A percentile compares a stretch with the other conserved stretches of the same genome.
phyloP scores from a whole-genome alignment of 257 asterid species.

The Solanum ossicruentum region DNA sequence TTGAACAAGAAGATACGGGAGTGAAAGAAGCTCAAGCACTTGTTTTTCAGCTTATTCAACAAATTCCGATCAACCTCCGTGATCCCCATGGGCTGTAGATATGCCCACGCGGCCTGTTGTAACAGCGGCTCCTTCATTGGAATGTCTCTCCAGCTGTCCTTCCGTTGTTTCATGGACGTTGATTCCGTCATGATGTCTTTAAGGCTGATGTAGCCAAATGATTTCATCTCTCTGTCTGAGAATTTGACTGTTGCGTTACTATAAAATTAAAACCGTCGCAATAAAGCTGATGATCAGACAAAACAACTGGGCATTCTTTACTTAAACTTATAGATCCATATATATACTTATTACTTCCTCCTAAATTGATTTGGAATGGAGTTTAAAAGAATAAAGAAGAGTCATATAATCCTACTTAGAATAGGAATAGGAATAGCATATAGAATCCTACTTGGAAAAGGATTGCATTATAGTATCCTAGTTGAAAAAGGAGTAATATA shows the following conservation, averaged over 20 bases:
- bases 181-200: conserved; percentile 43
- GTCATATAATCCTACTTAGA: too few relatives aligned
- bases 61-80: conserved; percentile 11
- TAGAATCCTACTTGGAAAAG: too few relatives aligned
- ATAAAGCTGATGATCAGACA: too few relatives aligned
- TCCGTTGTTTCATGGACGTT: conserved; percentile 8
- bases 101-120: conserved; percentile 91
- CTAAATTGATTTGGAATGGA: too few relatives aligned
- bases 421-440: too few relatives aligned
- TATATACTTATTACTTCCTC: too few relatives aligned
- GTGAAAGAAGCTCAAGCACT: conserved; percentile 7
- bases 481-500: too few relatives aligned
- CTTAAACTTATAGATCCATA: too few relatives aligned
- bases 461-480: too few relatives aligned
- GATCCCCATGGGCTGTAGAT: conserved; percentile 12
- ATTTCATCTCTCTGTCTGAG: conserved; percentile 12
- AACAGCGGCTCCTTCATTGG: conserved; percentile 70
- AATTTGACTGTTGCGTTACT: neutral
- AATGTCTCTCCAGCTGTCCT: conserved; percentile 57
- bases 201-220: conserved; percentile 40
- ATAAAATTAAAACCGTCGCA: too few relatives aligned
- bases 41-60: conserved; percentile 5
- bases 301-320: too few relatives aligned
- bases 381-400: too few relatives aligned
- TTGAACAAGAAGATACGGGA: neutral